These are phyloP conservation scores for Bidens hawaiensis DNA, from an alignment of 140 eudicot species.

Conservation along the genomic window DNA sequence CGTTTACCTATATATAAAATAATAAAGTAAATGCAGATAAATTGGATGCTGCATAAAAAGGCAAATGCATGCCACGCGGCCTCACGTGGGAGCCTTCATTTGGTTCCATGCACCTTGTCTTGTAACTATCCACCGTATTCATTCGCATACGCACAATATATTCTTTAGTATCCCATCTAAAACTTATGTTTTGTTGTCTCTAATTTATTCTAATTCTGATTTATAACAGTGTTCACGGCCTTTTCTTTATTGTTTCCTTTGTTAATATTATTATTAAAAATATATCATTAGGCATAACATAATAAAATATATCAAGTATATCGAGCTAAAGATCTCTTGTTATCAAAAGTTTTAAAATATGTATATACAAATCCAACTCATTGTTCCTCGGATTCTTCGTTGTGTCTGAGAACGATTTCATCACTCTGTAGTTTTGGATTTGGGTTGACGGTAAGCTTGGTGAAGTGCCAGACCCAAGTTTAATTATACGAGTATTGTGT, in stretches of 20 bases:
- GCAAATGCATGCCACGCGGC: conserved; percentile 11
- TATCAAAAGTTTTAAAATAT: too few relatives aligned
- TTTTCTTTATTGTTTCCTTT: not conserved
- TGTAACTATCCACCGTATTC: not conserved
- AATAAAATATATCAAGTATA: too few relatives aligned
- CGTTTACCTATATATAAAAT: not conserved
- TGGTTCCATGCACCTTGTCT: not conserved
- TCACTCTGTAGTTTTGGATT: too few relatives aligned
- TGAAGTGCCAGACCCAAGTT: too few relatives aligned
- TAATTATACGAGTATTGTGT: too few relatives aligned
- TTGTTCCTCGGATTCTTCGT: too few relatives aligned
- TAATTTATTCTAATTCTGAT: not conserved
- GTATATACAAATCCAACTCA: too few relatives aligned
- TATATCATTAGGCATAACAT: too few relatives aligned
- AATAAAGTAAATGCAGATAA: not conserved
- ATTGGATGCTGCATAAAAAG: conserved; percentile 2
- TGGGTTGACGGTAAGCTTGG: too few relatives aligned
- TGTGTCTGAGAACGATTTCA: too few relatives aligned
- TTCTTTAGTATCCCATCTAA: not conserved
- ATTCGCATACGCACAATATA: not conserved
- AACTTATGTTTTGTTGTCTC: not conserved
- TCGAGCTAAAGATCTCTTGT: too few relatives aligned
- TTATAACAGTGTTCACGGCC: not conserved
- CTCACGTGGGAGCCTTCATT: not conserved
- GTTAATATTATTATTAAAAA: too few relatives aligned